Evolutionary conservation across 2,329 filamentous ascomycete genomes (phyloP).

Genomic region (Amauroascus verrucosus): DNA sequence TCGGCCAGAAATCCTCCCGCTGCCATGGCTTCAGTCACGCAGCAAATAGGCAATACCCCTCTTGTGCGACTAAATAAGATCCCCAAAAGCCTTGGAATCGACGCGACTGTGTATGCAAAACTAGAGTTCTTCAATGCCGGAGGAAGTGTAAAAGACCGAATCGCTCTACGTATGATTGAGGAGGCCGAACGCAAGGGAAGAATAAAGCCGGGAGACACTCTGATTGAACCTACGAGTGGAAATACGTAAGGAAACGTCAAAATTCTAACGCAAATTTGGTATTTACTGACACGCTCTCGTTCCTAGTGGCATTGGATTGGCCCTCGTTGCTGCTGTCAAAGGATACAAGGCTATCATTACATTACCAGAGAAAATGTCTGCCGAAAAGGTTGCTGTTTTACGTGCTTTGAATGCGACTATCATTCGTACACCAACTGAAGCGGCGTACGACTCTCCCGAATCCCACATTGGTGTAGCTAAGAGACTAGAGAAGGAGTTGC

Average conservation of each 20-base stretch:
- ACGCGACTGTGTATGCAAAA: conserved; percentile 83
- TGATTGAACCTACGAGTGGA: conserved; percentile 96
- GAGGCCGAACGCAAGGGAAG: conserved; percentile 82
- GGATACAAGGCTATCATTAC: conserved; percentile 99
- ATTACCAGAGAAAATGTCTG: conserved; percentile 97
- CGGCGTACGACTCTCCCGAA: conserved; percentile 87
- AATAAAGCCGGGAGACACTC: conserved; percentile 91
- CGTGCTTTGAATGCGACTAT: conserved; percentile 92
- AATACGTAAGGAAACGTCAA: conserved; percentile 55
- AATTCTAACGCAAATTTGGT: background rate
- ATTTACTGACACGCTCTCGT: conserved; percentile 3
- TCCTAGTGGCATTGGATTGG: conserved; percentile 73
- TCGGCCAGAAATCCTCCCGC: conserved; percentile 36
- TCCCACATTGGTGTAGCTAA: conserved; percentile 92
- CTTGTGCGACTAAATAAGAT: conserved; percentile 88
- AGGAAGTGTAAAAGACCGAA: conserved; percentile 88
- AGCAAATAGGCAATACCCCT: conserved; percentile 94
- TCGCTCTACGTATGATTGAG: conserved; percentile 94
- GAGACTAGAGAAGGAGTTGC: conserved; percentile 85
- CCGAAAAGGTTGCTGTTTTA: conserved; percentile 92
- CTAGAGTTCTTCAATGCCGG: conserved; percentile 90
- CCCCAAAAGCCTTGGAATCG: conserved; percentile 78
- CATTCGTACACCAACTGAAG: conserved; percentile 92
- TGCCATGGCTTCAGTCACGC: conserved; percentile 58
- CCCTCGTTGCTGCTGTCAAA: conserved; percentile 88